phyloP scores from a whole-genome alignment of 805 yeast species.

The Pichia manshurica region DNA sequence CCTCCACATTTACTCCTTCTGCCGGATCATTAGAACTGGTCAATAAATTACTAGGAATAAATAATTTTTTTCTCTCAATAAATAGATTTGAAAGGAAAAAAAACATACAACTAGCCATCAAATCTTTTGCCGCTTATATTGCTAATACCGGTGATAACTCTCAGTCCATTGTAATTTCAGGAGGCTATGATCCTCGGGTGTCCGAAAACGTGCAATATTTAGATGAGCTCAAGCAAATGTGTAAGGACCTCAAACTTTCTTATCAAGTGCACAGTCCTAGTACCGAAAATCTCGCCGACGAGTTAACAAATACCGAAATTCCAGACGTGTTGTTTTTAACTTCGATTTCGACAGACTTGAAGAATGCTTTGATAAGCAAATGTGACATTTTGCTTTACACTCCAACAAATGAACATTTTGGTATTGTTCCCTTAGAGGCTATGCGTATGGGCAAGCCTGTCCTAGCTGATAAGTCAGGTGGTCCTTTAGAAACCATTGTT shows the following conservation, averaged over 20 bases:
- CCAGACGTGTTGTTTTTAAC: slow-evolving; percentile 53
- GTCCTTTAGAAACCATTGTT: slow-evolving; percentile 78
- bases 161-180: slow-evolving; percentile 66
- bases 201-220: slow-evolving; percentile 71
- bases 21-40: slow-evolving; percentile 30
- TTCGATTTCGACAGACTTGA: slow-evolving; percentile 62
- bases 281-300: not conserved
- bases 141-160: slow-evolving; percentile 26
- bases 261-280: not conserved
- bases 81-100: slow-evolving; percentile 89
- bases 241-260: slow-evolving; percentile 26
- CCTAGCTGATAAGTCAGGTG: slow-evolving; percentile 82
- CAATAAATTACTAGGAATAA: slow-evolving; percentile 30
- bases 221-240: slow-evolving; percentile 47
- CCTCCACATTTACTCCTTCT: slow-evolving; percentile 9
- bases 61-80: slow-evolving; percentile 57
- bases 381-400: slow-evolving; percentile 73
- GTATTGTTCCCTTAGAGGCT: slow-evolving; percentile 95
- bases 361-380: slow-evolving; percentile 52
- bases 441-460: slow-evolving; percentile 83
- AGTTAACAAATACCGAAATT: not conserved
- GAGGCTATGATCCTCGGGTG: slow-evolving; percentile 82
- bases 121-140: slow-evolving; percentile 49
- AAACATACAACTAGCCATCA: slow-evolving; percentile 70
- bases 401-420: slow-evolving; percentile 90